Evolutionary conservation across 1,284 basidiomycete species (phyloP), one percentile per base, ranked within the genome.

Genomic region (Amylostereum areolatum): DNA sequence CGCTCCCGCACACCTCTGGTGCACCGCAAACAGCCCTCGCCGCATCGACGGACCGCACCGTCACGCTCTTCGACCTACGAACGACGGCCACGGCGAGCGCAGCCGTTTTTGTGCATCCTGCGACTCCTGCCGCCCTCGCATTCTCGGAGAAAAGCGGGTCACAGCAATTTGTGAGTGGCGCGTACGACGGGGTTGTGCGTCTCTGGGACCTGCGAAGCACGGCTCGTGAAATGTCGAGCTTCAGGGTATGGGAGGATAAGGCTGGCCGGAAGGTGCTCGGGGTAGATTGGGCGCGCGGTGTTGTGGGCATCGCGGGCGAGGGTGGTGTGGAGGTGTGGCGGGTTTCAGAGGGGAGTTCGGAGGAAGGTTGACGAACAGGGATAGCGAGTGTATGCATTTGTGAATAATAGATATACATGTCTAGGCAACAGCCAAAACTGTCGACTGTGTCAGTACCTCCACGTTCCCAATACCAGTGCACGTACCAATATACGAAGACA

Each of bases 171-270:
- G 74, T 88, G 6, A 88, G 82, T 1, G 93, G 90, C 1, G 83
- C 85, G 0, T 93, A 94, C 62, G 89, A 93, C 54, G 90, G 92
- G 33, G 70, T 83, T 1, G 83, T 88, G 2, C 78, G 92, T 28
- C 71, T 97, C 18, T 97, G 92, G 92, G 94, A 97, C 65, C 67
- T 92, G 29, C 75, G 92, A 1, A 89, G 84, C 57, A 69, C 73
- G 12, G 80, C 80, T 57, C 66, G 71, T 8, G 77, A 84, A 1
- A 70, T 90, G 63, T 73, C 84, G 57, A 79, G 74, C 52, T 91
- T 95, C 65, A 76, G 73, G 43, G 75, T 71, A 2, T 82, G 78
- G 78, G 75, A 79, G 3, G 74, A 70, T n/a, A 43, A 55, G 11
- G 53, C 58, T 4, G 43, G 53, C 30, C 51, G 55, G 63, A 92